Base-by-base conservation (phyloP, 108 stramenopile genomes). In the Pseudonitzschia delicatissima region DNA sequence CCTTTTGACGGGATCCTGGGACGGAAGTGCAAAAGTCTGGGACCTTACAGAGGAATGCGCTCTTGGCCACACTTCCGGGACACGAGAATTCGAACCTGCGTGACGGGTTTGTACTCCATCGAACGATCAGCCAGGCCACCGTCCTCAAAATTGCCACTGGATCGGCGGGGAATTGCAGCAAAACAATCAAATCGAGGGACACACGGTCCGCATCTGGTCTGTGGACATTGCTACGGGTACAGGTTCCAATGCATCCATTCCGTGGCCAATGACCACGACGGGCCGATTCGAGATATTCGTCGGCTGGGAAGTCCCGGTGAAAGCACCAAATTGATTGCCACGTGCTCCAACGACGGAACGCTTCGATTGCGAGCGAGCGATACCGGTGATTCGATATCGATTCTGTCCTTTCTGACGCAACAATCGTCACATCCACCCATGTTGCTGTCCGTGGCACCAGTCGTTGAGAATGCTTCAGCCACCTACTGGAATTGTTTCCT, bases 311-410 rank as follows among this genome's bases (percentile, higher is more conserved):
- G 26, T 5, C 12, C 3, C 2, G 81, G 11, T 33, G 20, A 7
- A 17, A 53, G 11, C 21, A 60, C 80, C 0, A 71, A 79, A 57
- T 47, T 55, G 11, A 64, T 98, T 9, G 89, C 90, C 23, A 87
- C 96, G 0, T 96, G 93, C 36, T 88, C 85, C 39, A 93, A 94
- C 31, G 98, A 98, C 72, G 96, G 96, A 17, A 95, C 96, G 6
- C 91, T 97, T 17, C 79, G 92, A 67, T 52, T 98, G 5, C 92
- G 98, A 71, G 76, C 77, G 27, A 72, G 76, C 5, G 79, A 73
- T 33, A 94, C 92, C 32, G 97, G 93, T 29, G 69, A 67, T 40
- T 86, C 87, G 62, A 51, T 67, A n/a, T 71, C 81, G 21, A 95
- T 91, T 11, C 64, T 92, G 44, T 62, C 63, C 0, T 84, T 82